A percentile compares a stretch with the other conserved stretches of the same genome.
phyloP scores from a whole-genome alignment of 495 filamentous ascomycete species.

The Penicillium paxilli region DNA sequence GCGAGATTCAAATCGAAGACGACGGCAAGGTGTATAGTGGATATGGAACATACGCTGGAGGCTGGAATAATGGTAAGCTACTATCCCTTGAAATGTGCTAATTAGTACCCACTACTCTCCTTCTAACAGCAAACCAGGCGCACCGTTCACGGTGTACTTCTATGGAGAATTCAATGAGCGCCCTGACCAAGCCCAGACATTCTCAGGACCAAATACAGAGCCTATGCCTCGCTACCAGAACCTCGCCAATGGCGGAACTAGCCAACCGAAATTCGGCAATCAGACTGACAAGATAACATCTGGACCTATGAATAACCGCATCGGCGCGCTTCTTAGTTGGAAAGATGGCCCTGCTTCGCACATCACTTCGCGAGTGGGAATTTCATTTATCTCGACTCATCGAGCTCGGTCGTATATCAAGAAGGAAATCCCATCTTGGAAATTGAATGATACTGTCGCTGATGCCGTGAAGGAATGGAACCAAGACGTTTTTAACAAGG shows the following conservation, averaged over 20 bases:
- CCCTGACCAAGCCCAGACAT: slow-evolving; percentile 45
- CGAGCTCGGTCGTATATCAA: slow-evolving; percentile 50
- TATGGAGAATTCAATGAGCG: slow-evolving; percentile 58
- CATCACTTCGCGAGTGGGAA: slow-evolving; percentile 62
- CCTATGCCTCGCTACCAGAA: slow-evolving; percentile 33
- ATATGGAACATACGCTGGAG: slow-evolving; percentile 60
- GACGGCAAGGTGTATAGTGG: slow-evolving; percentile 55
- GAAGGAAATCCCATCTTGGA: slow-evolving; percentile 56
- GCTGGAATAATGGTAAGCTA: slow-evolving; percentile 55
- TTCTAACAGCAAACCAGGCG: slow-evolving; percentile 34
- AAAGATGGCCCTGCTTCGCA: slow-evolving; percentile 18
- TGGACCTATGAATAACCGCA: slow-evolving; percentile 36
- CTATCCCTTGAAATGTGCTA: too few species aligned
- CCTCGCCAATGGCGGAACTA: slow-evolving; percentile 27
- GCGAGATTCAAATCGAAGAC: slow-evolving; percentile 51
- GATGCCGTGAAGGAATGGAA: slow-evolving; percentile 57
- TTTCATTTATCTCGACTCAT: slow-evolving; percentile 46
- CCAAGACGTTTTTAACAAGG: slow-evolving; percentile 60
- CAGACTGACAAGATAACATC: slow-evolving; percentile 25
- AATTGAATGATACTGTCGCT: slow-evolving; percentile 49
- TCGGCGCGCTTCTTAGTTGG: slow-evolving; percentile 39
- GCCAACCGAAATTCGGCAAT: slow-evolving; percentile 26
- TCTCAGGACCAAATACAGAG: slow-evolving; percentile 49
- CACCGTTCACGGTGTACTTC: slow-evolving; percentile 64
- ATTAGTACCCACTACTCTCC: too few species aligned